Evolutionary conservation across 2,329 filamentous ascomycete species (phyloP).

Genomic region (Hypoxylon sp.): DNA sequence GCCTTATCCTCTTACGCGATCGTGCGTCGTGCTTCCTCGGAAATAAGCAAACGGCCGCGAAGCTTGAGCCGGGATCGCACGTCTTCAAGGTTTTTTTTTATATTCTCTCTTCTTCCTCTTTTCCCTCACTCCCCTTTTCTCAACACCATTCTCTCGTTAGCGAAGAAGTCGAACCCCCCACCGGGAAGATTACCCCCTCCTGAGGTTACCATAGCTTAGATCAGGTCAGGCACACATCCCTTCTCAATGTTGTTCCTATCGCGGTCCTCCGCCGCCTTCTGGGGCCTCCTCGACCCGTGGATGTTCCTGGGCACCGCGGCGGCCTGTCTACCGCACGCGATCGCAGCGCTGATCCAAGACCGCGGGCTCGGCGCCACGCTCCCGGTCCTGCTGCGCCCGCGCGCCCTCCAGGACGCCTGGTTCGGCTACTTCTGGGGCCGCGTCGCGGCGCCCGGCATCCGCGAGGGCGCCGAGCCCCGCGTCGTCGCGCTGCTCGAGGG

Average conservation of each 20-base stretch:
- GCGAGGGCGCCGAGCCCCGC: constrained; percentile 48
- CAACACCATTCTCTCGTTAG: not conserved
- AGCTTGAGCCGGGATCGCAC: not conserved
- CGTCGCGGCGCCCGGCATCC: constrained; percentile 60
- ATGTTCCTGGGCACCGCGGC: constrained; percentile 59
- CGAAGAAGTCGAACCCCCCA: not conserved
- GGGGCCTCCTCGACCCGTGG: constrained; percentile 57
- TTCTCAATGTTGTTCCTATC: constrained; percentile 21
- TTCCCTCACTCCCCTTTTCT: not conserved
- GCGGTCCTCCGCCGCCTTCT: constrained; percentile 39
- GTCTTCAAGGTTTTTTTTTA: not conserved
- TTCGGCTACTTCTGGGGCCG: constrained; percentile 68
- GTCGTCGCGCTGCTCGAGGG: constrained; percentile 65
- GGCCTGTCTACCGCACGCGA: constrained; percentile 60
- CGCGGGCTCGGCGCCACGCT: constrained; percentile 45
- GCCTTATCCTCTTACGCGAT: no score
- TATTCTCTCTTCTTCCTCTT: not conserved
- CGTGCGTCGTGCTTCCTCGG: not conserved
- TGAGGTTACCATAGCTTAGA: no score
- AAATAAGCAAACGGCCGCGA: not conserved
- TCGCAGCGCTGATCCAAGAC: constrained; percentile 52
- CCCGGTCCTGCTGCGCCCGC: constrained; percentile 53
- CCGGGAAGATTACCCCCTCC: not conserved
- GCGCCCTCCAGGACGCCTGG: constrained; percentile 57
- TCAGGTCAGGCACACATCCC: no score